A percentile compares a stretch with the other conserved stretches of the same genome.
These are phyloP conservation scores for Terana coerulea DNA, from an alignment of 768 basidiomycete species.

Conservation along the genomic window DNA sequence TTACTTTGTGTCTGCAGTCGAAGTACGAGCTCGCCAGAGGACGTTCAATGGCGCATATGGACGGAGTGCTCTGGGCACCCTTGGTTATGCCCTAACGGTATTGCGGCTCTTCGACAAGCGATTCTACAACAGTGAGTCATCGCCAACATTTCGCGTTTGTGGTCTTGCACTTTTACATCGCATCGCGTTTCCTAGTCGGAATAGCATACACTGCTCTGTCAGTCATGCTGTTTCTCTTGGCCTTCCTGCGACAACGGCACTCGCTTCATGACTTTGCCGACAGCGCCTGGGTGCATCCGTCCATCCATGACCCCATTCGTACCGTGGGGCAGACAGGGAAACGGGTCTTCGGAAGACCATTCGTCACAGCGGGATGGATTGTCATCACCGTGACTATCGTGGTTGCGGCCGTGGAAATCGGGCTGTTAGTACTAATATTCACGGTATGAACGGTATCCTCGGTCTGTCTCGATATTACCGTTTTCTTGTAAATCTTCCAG, in stretches of 20 bases:
- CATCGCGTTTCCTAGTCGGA: constrained; percentile 46
- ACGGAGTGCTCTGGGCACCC: constrained; percentile 67
- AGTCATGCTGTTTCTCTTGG: constrained; percentile 50
- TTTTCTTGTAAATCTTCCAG: no score
- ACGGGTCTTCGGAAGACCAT: constrained; percentile 71
- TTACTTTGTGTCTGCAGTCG: constrained; percentile 32
- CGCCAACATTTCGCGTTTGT: not conserved
- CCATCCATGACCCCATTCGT: constrained; percentile 36
- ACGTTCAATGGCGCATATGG: constrained; percentile 84
- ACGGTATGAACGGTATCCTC: constrained; percentile 31
- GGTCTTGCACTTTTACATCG: not conserved
- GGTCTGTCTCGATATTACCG: no score
- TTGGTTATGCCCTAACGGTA: constrained; percentile 72
- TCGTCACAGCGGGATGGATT: constrained; percentile 78
- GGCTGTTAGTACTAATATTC: constrained; percentile 60
- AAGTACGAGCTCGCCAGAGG: constrained; percentile 74
- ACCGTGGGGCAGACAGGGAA: constrained; percentile 60
- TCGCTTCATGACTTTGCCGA: constrained; percentile 80
- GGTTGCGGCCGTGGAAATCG: constrained; percentile 63
- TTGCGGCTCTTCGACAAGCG: constrained; percentile 73
- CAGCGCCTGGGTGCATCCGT: constrained; percentile 18
- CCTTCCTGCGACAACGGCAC: constrained; percentile 59
- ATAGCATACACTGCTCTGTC: constrained; percentile 64
- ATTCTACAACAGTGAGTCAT: constrained; percentile 67
- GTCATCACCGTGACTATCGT: constrained; percentile 56